Evolutionary conservation across 2,329 filamentous ascomycete species (phyloP).

Genomic region (Cytospora chrysosperma): DNA sequence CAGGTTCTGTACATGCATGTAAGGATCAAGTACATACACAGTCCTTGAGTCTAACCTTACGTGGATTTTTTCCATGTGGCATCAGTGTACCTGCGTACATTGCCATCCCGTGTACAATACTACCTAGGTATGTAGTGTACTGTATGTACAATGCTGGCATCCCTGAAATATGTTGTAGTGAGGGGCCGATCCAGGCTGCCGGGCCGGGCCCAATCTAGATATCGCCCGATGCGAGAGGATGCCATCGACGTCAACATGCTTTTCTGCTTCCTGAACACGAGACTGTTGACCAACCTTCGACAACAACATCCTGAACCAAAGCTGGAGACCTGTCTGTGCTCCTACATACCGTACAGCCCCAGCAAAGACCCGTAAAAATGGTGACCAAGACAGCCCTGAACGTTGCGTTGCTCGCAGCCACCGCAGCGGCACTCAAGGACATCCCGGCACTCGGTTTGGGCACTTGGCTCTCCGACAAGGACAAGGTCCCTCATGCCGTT

Average conservation of each 20-base stretch:
- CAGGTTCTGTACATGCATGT: no score
- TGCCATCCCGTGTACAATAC: no score
- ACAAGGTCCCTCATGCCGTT: slow-evolving; percentile 21
- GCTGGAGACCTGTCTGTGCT: neutral
- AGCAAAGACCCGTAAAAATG: neutral
- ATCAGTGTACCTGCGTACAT: no score
- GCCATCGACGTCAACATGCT: neutral
- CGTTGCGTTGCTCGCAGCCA: slow-evolving; percentile 10
- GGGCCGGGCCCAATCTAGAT: neutral
- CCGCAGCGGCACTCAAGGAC: slow-evolving; percentile 13
- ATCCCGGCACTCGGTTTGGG: slow-evolving; percentile 23
- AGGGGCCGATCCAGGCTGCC: no score
- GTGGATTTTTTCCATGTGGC: no score
- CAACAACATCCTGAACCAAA: neutral
- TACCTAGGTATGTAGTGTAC: neutral
- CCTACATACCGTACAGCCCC: neutral
- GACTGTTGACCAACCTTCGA: no score
- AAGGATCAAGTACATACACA: no score
- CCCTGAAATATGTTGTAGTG: neutral
- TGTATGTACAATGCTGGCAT: neutral
- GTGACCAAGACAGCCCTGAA: neutral
- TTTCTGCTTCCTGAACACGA: neutral
- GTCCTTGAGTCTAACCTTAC: no score
- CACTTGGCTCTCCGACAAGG: slow-evolving; percentile 24
- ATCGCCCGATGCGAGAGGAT: slow-evolving; percentile 1